Evolutionary conservation across 805 yeast genomes (phyloP), one percentile per base, ranked within the genome.

Genomic region (Sugiyamaella smithiae): DNA sequence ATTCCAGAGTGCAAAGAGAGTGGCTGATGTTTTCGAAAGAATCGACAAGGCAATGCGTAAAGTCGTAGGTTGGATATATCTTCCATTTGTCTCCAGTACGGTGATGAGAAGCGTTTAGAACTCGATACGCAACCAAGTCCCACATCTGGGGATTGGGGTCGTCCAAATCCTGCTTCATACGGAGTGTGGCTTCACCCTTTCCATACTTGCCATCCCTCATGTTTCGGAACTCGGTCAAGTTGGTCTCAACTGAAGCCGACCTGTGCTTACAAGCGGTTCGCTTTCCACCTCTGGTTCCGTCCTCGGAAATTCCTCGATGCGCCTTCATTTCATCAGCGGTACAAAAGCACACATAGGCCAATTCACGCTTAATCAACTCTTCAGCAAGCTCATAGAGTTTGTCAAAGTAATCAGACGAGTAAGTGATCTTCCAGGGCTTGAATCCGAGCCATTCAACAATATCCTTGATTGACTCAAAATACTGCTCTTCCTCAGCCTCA

Each of bases 131-230:
- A 54, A 93, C 93, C 56, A 93, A 77, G 70, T 93, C 99, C 99
- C 99, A 93, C 99, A 93, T 93, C 72, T 93, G 99, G 14, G 99
- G 99, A 55, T 88, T 86, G 55, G 97, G 96, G 14, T 93, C 85
- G 6, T 68, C 65, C 55, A 93, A 72, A 63, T 93, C 96, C 75
- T 88, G 97, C 67, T 91, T 91, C 98, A 93, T 93, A 72, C 99
- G 84, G 65, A 93, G 76, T 8, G 89, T 88, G 25, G 96, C 98
- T 68, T 88, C 87, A 57, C 98, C 98, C 36, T 89, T 89, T 57
- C 78, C 75, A 70, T 85, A 93, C 55, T 75, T 73, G 37, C 99
- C 99, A 62, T 88, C 88, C 63, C 84, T 81, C 99, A 93, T 93
- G 50, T 78, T 82, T 66, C 96, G 79, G 69, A 93, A 93, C 66